Conservation (phyloP, 179 eudicot genomes). For the Patellifolia procumbens region DNA sequence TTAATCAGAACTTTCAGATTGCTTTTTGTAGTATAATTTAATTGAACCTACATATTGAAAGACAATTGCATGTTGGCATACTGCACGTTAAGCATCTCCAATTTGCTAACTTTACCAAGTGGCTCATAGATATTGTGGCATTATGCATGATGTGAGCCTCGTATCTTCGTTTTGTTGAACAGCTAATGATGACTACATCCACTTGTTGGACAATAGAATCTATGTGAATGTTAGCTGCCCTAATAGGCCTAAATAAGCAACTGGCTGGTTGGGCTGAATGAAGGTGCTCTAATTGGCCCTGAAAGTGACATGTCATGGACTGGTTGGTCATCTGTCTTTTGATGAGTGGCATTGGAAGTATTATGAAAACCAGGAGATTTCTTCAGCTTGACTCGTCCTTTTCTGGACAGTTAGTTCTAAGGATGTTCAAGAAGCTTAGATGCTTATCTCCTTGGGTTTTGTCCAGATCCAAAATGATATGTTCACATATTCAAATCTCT, state of each 20-base stretch:
- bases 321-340: not conserved
- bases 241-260: not conserved
- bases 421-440: not conserved
- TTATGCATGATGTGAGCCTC: not conserved
- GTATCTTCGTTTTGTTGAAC: not conserved
- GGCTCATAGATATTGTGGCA: not conserved
- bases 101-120: not conserved
- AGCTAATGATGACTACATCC: not conserved
- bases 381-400: not conserved
- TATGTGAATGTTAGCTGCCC: not conserved
- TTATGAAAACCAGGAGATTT: not conserved
- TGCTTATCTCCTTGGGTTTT: not conserved
- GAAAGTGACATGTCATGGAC: not conserved
- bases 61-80: constrained; percentile 5
- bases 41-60: not conserved
- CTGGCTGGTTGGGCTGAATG: not conserved
- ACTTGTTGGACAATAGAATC: not conserved
- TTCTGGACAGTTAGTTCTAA: not conserved
- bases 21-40: not conserved
- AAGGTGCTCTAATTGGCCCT: not conserved
- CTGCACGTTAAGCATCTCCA: not conserved
- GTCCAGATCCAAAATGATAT: not conserved
- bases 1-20: not conserved
- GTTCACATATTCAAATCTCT: not conserved
- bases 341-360: not conserved